Base-by-base conservation (phyloP, 352 stramenopile species). In the Phytophthora quininea region DNA sequence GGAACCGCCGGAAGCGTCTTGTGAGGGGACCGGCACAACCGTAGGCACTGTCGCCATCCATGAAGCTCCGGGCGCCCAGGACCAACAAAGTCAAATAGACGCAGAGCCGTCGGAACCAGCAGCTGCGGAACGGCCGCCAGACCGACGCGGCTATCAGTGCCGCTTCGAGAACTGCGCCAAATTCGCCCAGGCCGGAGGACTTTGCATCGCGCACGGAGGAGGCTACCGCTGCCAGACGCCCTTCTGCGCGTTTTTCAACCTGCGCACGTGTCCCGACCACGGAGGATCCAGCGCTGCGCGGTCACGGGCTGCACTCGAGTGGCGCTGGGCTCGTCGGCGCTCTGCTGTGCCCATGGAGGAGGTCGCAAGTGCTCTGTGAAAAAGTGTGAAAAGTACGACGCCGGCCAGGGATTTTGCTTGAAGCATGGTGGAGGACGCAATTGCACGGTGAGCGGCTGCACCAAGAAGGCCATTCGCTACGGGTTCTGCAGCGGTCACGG, bases 381-480 rank as follows among this genome's bases (percentile, higher is more conserved):
- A 48, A 89, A 82, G 45, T 95, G 87, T 62, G 71, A 79, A 54
- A 92, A 92, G 64, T 84, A 88, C 47, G 85, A 93, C 65, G 85
- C 83, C 10, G 85, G 87, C 4, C 73, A 77, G 9, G 87, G 87
- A 0, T 69, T 86, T 9, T 95, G 87, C 56, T 73, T 93, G 29
- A 70, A 81, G 14, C 85, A 95, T 61, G 87, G 85, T 42, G 87
- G 85, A n/a, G 85, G 87, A 14, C 79, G 85, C 29, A 64, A 77
- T 30, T 95, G 86, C 60, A 76, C 67, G 10, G 75, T 79, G 14
- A 80, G 72, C 7, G 84, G 76, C 4, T 95, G 86, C 64, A 77
- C 53, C 10, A 92, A 95, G 71, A 91, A 86, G 53, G 83, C 87
- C 38, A 89, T 92, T 67, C 86, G 86, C 32, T 93, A 90, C 48